Conservation (phyloP, 257 asterid species). For the Petrea volubilis region DNA sequence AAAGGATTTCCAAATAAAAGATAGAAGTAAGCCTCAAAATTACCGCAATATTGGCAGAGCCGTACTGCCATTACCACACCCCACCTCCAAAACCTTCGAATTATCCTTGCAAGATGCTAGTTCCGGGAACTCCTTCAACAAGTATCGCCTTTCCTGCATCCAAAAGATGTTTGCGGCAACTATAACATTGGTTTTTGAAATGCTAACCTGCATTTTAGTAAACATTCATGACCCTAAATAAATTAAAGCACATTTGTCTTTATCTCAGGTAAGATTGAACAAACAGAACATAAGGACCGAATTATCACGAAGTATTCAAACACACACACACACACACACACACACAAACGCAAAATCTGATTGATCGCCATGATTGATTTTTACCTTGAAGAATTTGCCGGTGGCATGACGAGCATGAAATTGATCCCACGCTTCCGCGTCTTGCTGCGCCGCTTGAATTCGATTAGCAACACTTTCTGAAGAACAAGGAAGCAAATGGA, state of each 20-base stretch:
- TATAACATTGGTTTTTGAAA: no score
- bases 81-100: slow-evolving; percentile 84
- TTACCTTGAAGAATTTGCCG: slow-evolving; percentile 90
- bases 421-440: slow-evolving; percentile 73
- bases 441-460: slow-evolving; percentile 27
- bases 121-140: slow-evolving; percentile 85
- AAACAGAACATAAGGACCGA: neutral
- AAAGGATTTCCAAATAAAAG: neutral
- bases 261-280: no score
- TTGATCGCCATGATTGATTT: neutral
- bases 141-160: slow-evolving; percentile 79
- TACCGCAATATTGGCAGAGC: slow-evolving; percentile 70
- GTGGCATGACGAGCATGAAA: slow-evolving; percentile 82
- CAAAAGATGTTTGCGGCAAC: neutral
- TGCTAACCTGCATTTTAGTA: no score
- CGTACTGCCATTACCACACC: slow-evolving; percentile 96
- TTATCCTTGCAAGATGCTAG: slow-evolving; percentile 60
- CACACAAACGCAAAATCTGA: neutral
- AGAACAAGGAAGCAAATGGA: slow-evolving; percentile 58
- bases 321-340: neutral
- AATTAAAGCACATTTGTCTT: no score
- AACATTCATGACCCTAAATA: no score
- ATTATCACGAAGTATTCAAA: neutral
- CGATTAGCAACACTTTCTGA: neutral
- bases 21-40: slow-evolving; percentile 6